Percentiles rank a stretch among this genome's conserved stretches.
phyloP scores from a whole-genome alignment of 2,329 filamentous ascomycete genomes.

The Fusarium pseudoanthophilum region DNA sequence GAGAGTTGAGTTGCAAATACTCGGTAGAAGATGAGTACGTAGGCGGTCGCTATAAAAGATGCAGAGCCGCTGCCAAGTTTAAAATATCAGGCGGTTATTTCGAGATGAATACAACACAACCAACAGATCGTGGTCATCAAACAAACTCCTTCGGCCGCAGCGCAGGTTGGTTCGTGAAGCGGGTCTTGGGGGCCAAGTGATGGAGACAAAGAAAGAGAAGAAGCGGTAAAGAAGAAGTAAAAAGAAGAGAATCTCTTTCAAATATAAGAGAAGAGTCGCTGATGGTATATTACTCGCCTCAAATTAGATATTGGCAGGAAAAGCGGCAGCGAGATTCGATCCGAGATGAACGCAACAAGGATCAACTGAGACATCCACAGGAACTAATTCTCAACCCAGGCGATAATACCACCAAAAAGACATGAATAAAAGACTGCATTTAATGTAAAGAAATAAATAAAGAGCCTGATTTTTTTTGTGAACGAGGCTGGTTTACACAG shows the following conservation, averaged over 20 bases:
- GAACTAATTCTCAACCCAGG: not conserved
- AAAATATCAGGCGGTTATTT: slow-evolving; percentile 20
- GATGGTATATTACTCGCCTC: not conserved
- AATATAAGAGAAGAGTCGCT: not conserved
- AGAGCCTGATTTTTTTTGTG: not conserved
- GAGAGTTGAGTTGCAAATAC: not conserved
- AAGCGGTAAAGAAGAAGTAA: not conserved
- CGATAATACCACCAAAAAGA: not conserved
- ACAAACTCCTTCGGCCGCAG: slow-evolving; percentile 16
- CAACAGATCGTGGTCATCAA: slow-evolving; percentile 8
- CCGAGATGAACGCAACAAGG: slow-evolving; percentile 31
- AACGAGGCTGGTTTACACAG: not conserved
- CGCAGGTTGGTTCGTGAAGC: slow-evolving; percentile 32
- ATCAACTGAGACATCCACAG: slow-evolving; percentile 23
- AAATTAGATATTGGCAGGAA: slow-evolving; percentile 1
- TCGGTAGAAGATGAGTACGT: not conserved
- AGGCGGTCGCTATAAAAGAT: slow-evolving; percentile 12
- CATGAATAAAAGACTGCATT: not conserved
- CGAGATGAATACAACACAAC: slow-evolving; percentile 18
- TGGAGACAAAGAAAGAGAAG: not conserved
- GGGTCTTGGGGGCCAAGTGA: slow-evolving; percentile 32
- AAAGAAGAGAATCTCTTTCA: not conserved
- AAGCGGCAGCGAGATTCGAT: slow-evolving; percentile 24
- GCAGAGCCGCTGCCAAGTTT: slow-evolving; percentile 3
- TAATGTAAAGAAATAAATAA: no score